phyloP scores from a whole-genome alignment of 2,329 filamentous ascomycete genomes.

The Phyllosticta citriasiana region DNA sequence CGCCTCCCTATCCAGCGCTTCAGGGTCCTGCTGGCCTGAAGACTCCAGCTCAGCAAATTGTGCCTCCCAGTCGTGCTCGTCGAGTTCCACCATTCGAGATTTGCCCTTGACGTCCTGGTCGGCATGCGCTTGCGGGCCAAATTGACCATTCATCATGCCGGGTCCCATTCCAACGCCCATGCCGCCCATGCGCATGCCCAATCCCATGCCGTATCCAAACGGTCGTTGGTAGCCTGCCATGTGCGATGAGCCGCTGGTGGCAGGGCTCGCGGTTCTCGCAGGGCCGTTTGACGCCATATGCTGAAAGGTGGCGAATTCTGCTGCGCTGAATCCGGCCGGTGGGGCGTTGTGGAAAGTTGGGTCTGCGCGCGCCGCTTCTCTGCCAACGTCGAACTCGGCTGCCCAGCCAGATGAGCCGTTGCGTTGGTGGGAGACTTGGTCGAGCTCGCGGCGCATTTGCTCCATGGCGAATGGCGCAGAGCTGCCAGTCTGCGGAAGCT shows the following conservation, averaged over 20 bases:
- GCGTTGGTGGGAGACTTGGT: conserved; percentile 41
- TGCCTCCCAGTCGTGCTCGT: conserved; percentile 90
- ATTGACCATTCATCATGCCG: conserved; percentile 29
- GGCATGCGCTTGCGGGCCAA: conserved; percentile 33
- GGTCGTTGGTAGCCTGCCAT: conserved; percentile 49
- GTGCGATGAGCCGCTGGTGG: conserved; percentile 29
- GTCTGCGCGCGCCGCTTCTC: conserved; percentile 56
- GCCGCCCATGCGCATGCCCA: conserved; percentile 41
- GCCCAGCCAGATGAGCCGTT: conserved; percentile 52
- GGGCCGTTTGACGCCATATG: conserved; percentile 54
- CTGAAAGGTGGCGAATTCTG: conserved; percentile 82
- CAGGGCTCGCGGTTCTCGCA: conserved; percentile 52
- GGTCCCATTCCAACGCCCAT: conserved; percentile 33
- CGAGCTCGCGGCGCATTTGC: conserved; percentile 54
- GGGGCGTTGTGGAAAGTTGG: conserved; percentile 50
- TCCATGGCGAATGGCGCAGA: conserved; percentile 55
- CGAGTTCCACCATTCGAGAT: conserved; percentile 72
- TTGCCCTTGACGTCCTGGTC: conserved; percentile 67
- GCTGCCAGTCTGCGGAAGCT: conserved; percentile 44
- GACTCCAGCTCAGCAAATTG: conserved; percentile 86
- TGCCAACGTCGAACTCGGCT: conserved; percentile 51
- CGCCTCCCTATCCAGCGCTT: conserved; percentile 50
- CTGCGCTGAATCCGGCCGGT: conserved; percentile 55
- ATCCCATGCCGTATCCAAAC: conserved; percentile 35
- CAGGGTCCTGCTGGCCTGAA: conserved; percentile 44